Percentiles rank a stretch among this genome's conserved stretches.
Conservation (phyloP, 1,284 basidiomycete genomes). For the Taiwanofungus camphoratus region DNA sequence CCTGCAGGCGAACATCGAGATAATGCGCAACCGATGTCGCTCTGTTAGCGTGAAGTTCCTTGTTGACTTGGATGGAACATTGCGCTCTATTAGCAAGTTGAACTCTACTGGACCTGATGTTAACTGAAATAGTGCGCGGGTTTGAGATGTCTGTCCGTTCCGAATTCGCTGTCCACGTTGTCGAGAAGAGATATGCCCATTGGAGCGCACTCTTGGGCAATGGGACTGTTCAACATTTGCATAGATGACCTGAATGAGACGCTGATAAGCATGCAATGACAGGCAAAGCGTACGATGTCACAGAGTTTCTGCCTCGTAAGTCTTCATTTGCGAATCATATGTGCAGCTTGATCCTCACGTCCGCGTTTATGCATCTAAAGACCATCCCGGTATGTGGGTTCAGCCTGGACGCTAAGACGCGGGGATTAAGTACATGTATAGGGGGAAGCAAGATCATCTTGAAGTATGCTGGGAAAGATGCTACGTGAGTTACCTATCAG, state of each 20-base stretch:
- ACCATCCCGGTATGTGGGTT: slow-evolving; percentile 61
- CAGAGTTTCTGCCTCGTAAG: slow-evolving; percentile 63
- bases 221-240: too few relatives aligned
- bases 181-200: too few relatives aligned
- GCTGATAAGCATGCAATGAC: slow-evolving; percentile 6
- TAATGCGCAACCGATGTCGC: too few relatives aligned
- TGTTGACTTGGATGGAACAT: too few relatives aligned
- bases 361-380: slow-evolving; percentile 29
- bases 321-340: background rate
- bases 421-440: slow-evolving; percentile 14
- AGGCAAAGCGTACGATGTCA: slow-evolving; percentile 74
- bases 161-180: too few relatives aligned
- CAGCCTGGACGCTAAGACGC: background rate
- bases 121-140: too few relatives aligned
- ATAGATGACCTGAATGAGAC: background rate
- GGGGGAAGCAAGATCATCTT: slow-evolving; percentile 60
- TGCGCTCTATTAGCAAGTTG: too few relatives aligned
- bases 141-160: too few relatives aligned
- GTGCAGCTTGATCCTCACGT: slow-evolving; percentile 1
- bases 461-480: slow-evolving; percentile 75
- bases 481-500: slow-evolving; percentile 41
- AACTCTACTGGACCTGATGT: too few relatives aligned
- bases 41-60: too few relatives aligned
- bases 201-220: too few relatives aligned
- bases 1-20: too few relatives aligned